A percentile compares a stretch with the other conserved stretches of the same genome.
These are phyloP conservation scores for Panellus pusillus DNA, from an alignment of 768 basidiomycete species.

Conservation along the genomic window DNA sequence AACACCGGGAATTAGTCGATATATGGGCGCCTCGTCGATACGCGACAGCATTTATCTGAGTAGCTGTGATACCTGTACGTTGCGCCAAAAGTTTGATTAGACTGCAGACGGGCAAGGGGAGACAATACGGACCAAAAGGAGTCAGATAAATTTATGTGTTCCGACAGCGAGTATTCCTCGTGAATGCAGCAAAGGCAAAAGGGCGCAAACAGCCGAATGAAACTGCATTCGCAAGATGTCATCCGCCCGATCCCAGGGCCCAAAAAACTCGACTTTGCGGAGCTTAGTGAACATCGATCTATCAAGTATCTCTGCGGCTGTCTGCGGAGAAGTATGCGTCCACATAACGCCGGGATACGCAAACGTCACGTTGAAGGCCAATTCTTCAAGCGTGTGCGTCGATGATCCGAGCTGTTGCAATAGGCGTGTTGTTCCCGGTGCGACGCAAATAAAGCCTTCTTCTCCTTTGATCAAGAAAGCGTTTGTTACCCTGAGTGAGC, in stretches of 20 bases:
- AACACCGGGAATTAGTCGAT: too few species aligned
- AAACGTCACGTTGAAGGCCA: background rate
- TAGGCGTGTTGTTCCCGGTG: background rate
- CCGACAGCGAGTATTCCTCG: background rate
- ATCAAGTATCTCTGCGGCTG: conserved; percentile 4
- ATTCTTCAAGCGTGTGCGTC: background rate
- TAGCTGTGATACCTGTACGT: too few species aligned
- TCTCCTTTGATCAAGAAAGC: background rate
- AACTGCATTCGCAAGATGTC: conserved; percentile 9
- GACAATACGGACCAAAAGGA: too few species aligned
- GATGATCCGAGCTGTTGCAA: background rate
- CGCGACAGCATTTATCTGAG: too few species aligned
- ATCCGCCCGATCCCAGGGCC: conserved; percentile 4
- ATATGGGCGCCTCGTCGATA: too few species aligned
- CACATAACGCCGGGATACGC: background rate
- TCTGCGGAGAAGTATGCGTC: background rate
- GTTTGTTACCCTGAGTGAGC: background rate
- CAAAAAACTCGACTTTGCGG: background rate
- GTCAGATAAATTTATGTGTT: background rate
- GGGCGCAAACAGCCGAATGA: background rate
- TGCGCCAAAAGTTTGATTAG: too few species aligned
- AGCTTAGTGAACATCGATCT: background rate
- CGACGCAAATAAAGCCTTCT: background rate
- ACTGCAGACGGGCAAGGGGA: too few species aligned
- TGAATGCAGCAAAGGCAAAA: background rate